Evolutionary conservation across 1,284 basidiomycete species (phyloP).

Genomic region (Cystobasidium pallidum): DNA sequence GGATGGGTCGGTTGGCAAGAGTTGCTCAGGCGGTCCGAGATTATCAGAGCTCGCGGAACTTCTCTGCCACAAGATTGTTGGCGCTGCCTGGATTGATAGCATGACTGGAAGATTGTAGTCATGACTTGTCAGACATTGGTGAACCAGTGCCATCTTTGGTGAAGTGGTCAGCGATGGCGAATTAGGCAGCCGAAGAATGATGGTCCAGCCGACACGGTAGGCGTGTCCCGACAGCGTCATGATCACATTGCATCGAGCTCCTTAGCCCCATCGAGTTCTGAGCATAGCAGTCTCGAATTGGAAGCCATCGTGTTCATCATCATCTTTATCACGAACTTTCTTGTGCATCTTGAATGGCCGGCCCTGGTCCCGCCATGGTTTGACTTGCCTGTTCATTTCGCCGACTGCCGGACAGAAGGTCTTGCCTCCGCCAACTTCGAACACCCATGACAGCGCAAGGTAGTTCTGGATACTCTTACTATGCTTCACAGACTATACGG

Average conservation of each 20-base stretch:
- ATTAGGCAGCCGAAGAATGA: too few relatives aligned
- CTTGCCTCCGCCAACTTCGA: neutral
- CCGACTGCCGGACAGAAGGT: neutral
- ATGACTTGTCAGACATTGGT: too few relatives aligned
- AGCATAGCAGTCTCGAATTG: too few relatives aligned
- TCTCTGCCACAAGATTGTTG: neutral
- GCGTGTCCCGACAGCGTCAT: too few relatives aligned
- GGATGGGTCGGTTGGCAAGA: neutral
- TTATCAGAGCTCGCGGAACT: neutral
- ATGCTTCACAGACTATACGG: slow-evolving; percentile 19
- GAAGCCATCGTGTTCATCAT: too few relatives aligned
- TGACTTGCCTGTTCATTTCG: neutral
- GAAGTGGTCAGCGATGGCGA: too few relatives aligned
- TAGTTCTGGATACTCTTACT: neutral
- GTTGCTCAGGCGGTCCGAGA: neutral
- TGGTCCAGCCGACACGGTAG: too few relatives aligned
- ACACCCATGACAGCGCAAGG: neutral
- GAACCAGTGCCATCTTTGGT: too few relatives aligned
- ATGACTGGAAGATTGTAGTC: too few relatives aligned
- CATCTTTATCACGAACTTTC: too few relatives aligned
- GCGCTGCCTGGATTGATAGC: neutral
- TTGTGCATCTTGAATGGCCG: neutral
- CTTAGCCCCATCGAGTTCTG: too few relatives aligned
- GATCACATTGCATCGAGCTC: too few relatives aligned
- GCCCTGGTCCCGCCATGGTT: neutral